Evolutionary conservation across 1,284 basidiomycete genomes (phyloP), one percentile per base, ranked within the genome.

Genomic region (Calocybe gambosa): DNA sequence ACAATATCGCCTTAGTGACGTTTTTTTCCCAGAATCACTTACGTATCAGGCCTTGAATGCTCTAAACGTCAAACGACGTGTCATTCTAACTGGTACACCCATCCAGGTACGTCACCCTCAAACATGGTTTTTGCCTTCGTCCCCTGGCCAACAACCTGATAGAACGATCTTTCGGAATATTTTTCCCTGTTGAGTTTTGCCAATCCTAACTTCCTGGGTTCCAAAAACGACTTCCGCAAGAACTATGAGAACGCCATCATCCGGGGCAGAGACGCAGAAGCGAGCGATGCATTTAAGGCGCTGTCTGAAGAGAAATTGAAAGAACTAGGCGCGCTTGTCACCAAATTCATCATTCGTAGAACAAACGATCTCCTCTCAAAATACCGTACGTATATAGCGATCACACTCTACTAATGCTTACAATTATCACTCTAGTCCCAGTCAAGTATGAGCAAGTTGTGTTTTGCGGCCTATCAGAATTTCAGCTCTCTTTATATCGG

Each of bases 381-480:
- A 70, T 99, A 99, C 61, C 65, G 93, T 94, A 51, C 54, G 91
- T 80, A 5, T 33, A 34, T 29, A 42, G 15, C 35, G 45, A 36
- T 8, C 43, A 23, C 39, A 19, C 19, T 18, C 16, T 42, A 38
- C 18, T 34, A 39, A 31, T 40, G 13, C 26, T 31, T 18, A 41
- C 34, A 31, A 44, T 46, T 43, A 38, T 45, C 18, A 21, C 41
- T 19, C 7, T 55, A 96, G 93, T 99, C 36, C 95, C 95, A 2
- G 92, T 99, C 70, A 99, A 99, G 65, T 97, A 99, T 70, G 95
- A 99, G 66, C 93, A 98, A 53, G 96, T 99, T 54, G 96, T 99
- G 1, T 99, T 99, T 68, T 98, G 95, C 65, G 77, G 82, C 39
- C 80, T 93, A 12, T 94, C 93, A 1, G 75, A 85, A 2, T 87